Evolutionary conservation across 176 grass and related monocot genomes (phyloP).

Genomic region (Phragmites australis): DNA sequence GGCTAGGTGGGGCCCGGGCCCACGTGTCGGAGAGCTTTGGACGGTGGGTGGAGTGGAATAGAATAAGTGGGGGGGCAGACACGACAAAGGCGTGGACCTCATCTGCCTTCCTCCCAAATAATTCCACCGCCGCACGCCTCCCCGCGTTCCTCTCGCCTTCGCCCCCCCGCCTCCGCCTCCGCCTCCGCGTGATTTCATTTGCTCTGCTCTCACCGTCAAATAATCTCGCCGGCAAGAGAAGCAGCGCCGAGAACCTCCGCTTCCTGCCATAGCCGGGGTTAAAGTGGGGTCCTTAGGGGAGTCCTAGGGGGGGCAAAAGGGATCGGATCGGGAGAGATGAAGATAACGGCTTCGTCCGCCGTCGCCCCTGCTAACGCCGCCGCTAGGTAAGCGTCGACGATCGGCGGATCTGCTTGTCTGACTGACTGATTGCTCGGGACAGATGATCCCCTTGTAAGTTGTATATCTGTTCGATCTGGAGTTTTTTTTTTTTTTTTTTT

Average conservation of each 20-base stretch:
- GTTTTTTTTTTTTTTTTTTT: background rate
- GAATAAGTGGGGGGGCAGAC: background rate
- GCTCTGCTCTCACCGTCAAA: background rate
- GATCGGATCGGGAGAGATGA: slow-evolving; percentile 47
- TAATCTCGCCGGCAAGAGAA: background rate
- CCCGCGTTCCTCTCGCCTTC: background rate
- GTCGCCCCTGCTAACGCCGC: background rate
- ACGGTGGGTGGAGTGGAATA: slow-evolving; percentile 17
- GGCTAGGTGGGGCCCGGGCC: background rate
- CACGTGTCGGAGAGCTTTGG: background rate
- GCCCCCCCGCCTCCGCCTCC: no score
- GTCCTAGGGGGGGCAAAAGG: slow-evolving; percentile 28
- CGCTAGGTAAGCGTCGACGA: slow-evolving; percentile 31
- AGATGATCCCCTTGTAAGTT: background rate
- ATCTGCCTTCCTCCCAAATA: slow-evolving; percentile 30
- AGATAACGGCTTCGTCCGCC: slow-evolving; percentile 28
- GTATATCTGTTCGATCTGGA: slow-evolving; percentile 6
- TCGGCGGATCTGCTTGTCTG: slow-evolving; percentile 11
- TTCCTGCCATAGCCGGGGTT: slow-evolving; percentile 41
- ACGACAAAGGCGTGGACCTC: slow-evolving; percentile 51
- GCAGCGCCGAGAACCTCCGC: background rate
- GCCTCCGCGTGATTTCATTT: background rate
- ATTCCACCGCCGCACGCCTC: slow-evolving; percentile 37
- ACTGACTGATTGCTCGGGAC: background rate
- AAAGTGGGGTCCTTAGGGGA: slow-evolving; percentile 35